Evolutionary conservation across 371 early-diverging fungal species (phyloP), one percentile per base, ranked within the genome.

Genomic region (Entomophthora muscae): DNA sequence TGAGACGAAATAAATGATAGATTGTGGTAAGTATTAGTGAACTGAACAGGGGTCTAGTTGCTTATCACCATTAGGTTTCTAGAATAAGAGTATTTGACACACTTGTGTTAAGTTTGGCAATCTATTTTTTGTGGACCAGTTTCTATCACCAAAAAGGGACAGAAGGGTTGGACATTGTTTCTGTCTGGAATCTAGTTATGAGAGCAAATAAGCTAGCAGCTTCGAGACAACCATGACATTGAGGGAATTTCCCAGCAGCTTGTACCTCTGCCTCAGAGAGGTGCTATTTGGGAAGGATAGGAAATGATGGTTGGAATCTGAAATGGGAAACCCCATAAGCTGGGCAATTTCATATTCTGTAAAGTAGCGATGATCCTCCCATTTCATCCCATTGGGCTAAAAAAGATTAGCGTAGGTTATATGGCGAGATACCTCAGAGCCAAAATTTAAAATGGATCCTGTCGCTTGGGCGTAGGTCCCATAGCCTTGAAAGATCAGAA

Each of bases 401-500:
- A 52, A 27, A 52, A n/a, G 21, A 69, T 64, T 58, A 67, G 52
- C 7, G 63, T 32, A 64, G 3, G 52, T 52, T 17, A 57, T 52
- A n/a, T 64, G 66, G 21, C 67, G 64, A n/a, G 58, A 66, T 30
- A 67, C 70, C 2, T 55, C 58, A 7, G 65, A 27, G 30, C 72
- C 75, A 74, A 79, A 72, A 67, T 84, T 83, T n/a, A 82, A 64
- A 52, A 84, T 77, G 1, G 84, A 84, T 3, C 84, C 91, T 0
- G 85, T 87, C 23, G 83, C 88, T 66, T 90, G 85, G 7, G 81
- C 86, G 70, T 83, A 88, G 63, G 83, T 83, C 60, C 73, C 75
- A 67, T 90, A 91, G 0, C 84, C 79, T 76, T 56, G 10, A 57
- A 56, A 17, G 23, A 27, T 26, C 32, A 42, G 24, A 26, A 51